Base-by-base conservation (phyloP, 2,329 filamentous ascomycete species). In the Cytospora chrysosperma region DNA sequence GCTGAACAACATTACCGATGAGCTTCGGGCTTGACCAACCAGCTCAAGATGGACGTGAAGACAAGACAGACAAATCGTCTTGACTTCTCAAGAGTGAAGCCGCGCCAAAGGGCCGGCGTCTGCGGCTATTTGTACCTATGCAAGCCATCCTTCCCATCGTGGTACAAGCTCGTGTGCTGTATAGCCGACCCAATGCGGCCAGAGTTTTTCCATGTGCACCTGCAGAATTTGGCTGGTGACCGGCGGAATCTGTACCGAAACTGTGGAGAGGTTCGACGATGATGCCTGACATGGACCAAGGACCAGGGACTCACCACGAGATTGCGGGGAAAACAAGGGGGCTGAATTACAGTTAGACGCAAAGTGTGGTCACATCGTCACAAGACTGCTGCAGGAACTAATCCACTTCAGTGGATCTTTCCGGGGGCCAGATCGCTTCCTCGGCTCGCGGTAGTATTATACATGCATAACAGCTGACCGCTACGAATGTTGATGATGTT, bases 201-300 rank as follows among this genome's bases (percentile, higher is more conserved):
- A 34, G 49, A 61, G 34, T 55, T 61, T 24, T 34, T 61, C 59
- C 59, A 61, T 61, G 37, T 51, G 59, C 55, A 61, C 59, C 51
- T 61, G 59, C 59, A 28, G n/a, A n/a, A 7, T 27, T 49, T 21
- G 21, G 51, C 51, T 55, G 59, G 27, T 53, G 32, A 61, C 59
- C 59, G 59, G 59, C 28, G 37, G 21, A 28, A 61, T 27, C 59
- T 61, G 34, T 50, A 40, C 59, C 59, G 59, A 61, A 51, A 50
- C n/a, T 55, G 59, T 61, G 59, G 59, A 21, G 59, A 55, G 59
- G 59, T 47, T 40, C 50, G 27, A 60, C 9, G 43, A 47, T 47
- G 43, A 1, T 12, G 40, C 40, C 32, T 34, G 32, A 8, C 32
- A 34, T 15, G n/a, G n/a, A n/a, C n/a, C n/a, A n/a, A n/a, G n/a